Percentiles rank a stretch among this genome's conserved stretches.
Evolutionary conservation across 257 asterid genomes (phyloP).

Genomic region (Leonotis leonurus): DNA sequence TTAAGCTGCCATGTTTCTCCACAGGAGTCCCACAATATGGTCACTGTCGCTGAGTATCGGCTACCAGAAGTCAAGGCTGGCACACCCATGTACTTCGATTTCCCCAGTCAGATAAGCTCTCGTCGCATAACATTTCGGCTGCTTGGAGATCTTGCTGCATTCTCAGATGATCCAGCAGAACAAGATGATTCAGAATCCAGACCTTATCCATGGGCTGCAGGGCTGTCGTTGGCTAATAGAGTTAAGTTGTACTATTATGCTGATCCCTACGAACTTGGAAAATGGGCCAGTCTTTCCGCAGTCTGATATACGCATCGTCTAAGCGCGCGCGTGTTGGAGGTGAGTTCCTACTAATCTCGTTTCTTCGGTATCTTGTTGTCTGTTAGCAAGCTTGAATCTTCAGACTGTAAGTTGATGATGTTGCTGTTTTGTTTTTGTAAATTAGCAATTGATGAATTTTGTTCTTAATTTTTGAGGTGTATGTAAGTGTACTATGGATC

Average conservation of each 20-base stretch:
- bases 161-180: slow-evolving; percentile 73
- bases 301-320: slow-evolving; percentile 29
- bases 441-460: slow-evolving; percentile 11
- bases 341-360: not conserved
- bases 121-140: slow-evolving; percentile 72
- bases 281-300: slow-evolving; percentile 93
- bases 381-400: not conserved
- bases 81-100: slow-evolving; percentile 88
- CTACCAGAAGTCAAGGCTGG: slow-evolving; percentile 86
- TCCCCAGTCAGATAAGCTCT: slow-evolving; percentile 63
- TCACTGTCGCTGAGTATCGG: slow-evolving; percentile 70
- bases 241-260: slow-evolving; percentile 80
- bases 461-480: slow-evolving; percentile 20
- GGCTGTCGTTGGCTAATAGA: slow-evolving; percentile 69
- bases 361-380: not conserved
- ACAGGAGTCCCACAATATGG: slow-evolving; percentile 77
- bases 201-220: slow-evolving; percentile 58
- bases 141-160: slow-evolving; percentile 79
- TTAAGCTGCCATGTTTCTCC: not conserved
- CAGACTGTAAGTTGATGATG: not conserved
- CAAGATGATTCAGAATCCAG: slow-evolving; percentile 61
- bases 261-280: slow-evolving; percentile 86
- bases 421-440: not conserved
- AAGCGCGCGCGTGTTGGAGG: not conserved
- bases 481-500: slow-evolving; percentile 20